Evolutionary conservation across 148 eudicot species (phyloP).

Genomic region (Amaranthus hypochondriacus): DNA sequence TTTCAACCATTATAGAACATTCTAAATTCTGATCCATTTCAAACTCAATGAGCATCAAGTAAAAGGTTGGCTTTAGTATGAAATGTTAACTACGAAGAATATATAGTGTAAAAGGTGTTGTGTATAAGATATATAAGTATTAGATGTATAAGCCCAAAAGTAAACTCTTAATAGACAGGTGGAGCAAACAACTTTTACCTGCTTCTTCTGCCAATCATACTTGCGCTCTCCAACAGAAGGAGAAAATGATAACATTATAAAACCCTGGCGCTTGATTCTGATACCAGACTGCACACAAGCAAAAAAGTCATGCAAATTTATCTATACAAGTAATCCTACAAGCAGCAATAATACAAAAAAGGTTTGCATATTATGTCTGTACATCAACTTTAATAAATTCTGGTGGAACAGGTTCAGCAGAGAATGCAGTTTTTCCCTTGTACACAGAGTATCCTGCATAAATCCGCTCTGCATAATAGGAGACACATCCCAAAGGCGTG

Average conservation of each 20-base stretch:
- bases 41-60: background rate
- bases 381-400: conserved; percentile 53
- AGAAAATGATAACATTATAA: conserved; percentile 60
- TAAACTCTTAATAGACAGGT: background rate
- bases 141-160: background rate
- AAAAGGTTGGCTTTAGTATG: background rate
- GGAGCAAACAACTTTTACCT: conserved; percentile 42
- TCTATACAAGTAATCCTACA: background rate
- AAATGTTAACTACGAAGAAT: background rate
- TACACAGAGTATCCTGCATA: conserved; percentile 56
- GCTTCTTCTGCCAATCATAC: conserved; percentile 90
- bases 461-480: conserved; percentile 31
- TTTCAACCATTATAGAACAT: background rate
- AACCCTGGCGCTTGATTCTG: conserved; percentile 65
- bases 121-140: background rate
- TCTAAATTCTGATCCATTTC: background rate
- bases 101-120: background rate
- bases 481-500: conserved; percentile 24
- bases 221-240: conserved; percentile 89
- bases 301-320: conserved; percentile 10
- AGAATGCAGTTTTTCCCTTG: conserved; percentile 91
- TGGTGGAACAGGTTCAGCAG: conserved; percentile 64
- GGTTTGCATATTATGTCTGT: conserved; percentile 23
- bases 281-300: conserved; percentile 49
- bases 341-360: background rate